Percentiles rank a stretch among this genome's conserved stretches.
phyloP scores from a whole-genome alignment of 768 basidiomycete genomes.

The Amylocystis lapponica region DNA sequence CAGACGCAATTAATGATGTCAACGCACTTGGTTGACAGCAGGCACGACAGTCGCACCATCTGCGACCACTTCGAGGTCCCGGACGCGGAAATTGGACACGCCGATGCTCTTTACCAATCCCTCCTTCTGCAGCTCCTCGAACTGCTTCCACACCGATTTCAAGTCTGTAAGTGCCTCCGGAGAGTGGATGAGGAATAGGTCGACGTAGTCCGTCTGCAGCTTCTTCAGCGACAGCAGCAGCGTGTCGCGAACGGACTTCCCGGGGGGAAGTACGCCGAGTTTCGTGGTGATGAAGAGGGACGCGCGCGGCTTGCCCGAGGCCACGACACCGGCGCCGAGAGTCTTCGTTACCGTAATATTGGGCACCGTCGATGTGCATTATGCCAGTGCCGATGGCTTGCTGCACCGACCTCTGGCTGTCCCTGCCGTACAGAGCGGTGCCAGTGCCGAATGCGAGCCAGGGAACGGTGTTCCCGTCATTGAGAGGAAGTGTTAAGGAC shows the following conservation, averaged over 20 bases:
- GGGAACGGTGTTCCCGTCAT: constrained; percentile 33
- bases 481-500: constrained; percentile 25
- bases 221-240: constrained; percentile 36
- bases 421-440: constrained; percentile 26
- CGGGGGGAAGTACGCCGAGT: constrained; percentile 23
- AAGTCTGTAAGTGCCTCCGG: constrained; percentile 21
- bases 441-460: constrained; percentile 35
- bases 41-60: constrained; percentile 40
- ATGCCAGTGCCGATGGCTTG: constrained; percentile 31
- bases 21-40: constrained; percentile 46
- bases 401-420: constrained; percentile 21
- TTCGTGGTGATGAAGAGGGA: constrained; percentile 42
- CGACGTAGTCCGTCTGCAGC: constrained; percentile 34
- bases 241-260: constrained; percentile 30
- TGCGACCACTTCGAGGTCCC: constrained; percentile 38
- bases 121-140: constrained; percentile 37
- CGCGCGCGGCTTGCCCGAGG: constrained; percentile 29
- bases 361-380: constrained; percentile 35
- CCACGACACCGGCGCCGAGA: constrained; percentile 28
- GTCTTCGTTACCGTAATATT: constrained; percentile 35
- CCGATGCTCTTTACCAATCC: constrained; percentile 40
- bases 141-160: constrained; percentile 36
- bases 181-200: constrained; percentile 42
- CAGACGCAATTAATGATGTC: not conserved
- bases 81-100: constrained; percentile 48